These are phyloP conservation scores for thale cress (Arabidopsis thaliana) DNA, from an alignment of 345 rosid species.

Conservation along the genomic window TAIR10.1 NC_003076.8:26374001-26374500, in stretches of 20 bases:
- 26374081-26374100: constrained; percentile 16
- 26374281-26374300: constrained; percentile 96
- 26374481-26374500: constrained; percentile 96
- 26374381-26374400: constrained; percentile 1
- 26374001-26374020: constrained; percentile 91
- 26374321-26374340: constrained; percentile 28
- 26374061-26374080: constrained; percentile 33
- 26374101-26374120: neutral
- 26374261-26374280: constrained; percentile 76
- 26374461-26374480: constrained; percentile 95
- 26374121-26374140: neutral
- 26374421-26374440: constrained; percentile 64
- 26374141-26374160: constrained; percentile 47
- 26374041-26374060: constrained; percentile 82
- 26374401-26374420: constrained; percentile 17
- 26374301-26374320: constrained; percentile 84
- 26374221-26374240: constrained; percentile 90
- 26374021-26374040: constrained; percentile 97
- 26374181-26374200: constrained; percentile 87
- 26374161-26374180: constrained; percentile 99
- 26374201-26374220: constrained; percentile 98
- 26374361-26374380: constrained; percentile 10
- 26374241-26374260: constrained; percentile 95
- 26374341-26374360: constrained; percentile 7
- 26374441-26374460: constrained; percentile 86